A percentile compares a stretch with the other conserved stretches of the same genome.
Evolutionary conservation across 2,329 filamentous ascomycete genomes (phyloP).

Genomic region (Penicillium sp.): DNA sequence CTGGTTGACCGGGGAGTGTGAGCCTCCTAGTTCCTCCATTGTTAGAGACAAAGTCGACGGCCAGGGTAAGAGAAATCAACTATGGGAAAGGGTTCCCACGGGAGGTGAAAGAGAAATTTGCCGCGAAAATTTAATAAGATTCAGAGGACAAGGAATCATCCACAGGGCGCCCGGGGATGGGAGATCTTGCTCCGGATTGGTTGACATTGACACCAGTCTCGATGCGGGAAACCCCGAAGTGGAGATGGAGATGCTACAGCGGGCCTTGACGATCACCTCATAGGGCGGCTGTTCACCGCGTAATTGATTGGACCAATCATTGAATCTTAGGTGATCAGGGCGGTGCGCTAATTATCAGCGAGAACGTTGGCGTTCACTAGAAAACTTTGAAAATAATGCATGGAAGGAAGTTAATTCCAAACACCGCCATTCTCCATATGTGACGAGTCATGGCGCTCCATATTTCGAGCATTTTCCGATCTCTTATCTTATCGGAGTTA

Average conservation of each 20-base stretch:
- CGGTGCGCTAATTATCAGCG: background rate
- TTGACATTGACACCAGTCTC: background rate
- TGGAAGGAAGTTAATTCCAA: background rate
- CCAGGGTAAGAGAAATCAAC: background rate
- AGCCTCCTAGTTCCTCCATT: background rate
- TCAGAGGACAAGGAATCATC: background rate
- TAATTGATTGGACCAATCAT: background rate
- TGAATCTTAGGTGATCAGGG: background rate
- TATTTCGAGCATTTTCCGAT: background rate
- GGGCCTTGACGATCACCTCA: background rate
- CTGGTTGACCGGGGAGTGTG: background rate
- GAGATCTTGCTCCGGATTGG: background rate
- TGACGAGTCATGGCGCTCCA: background rate
- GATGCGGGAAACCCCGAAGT: background rate
- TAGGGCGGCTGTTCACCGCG: background rate
- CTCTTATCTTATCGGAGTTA: background rate
- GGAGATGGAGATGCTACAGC: background rate
- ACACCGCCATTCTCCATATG: background rate
- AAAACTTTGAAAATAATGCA: background rate
- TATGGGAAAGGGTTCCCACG: background rate
- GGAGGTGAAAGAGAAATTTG: background rate
- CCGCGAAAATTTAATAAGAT: background rate
- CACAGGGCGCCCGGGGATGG: background rate
- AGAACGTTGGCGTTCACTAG: background rate
- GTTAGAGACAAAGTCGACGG: background rate